Evolutionary conservation across 2,329 filamentous ascomycete species (phyloP).

Genomic region (Plenodomus biglobosus): DNA sequence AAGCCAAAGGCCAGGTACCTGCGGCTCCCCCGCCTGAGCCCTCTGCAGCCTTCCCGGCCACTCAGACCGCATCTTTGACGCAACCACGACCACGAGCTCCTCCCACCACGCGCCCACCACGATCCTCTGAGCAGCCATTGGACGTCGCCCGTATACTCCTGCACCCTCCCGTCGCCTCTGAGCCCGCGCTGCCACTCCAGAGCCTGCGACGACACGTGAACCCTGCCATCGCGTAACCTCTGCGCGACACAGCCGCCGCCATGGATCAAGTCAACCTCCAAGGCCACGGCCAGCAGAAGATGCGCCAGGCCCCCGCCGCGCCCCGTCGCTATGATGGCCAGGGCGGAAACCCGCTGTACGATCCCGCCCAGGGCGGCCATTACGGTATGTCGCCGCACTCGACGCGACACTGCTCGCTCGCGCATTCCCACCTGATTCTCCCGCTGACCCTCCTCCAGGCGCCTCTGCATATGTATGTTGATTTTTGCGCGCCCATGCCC

Average conservation of each 20-base stretch:
- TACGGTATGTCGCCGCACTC: constrained; percentile 47
- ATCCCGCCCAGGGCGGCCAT: constrained; percentile 51
- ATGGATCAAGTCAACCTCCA: constrained; percentile 45
- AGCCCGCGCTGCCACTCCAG: constrained; percentile 4
- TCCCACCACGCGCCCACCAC: constrained; percentile 33
- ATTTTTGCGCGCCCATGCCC: constrained; percentile 15
- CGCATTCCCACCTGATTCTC: constrained; percentile 4
- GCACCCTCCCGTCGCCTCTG: constrained; percentile 20
- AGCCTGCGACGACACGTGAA: constrained; percentile 23
- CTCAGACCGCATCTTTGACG: constrained; percentile 37
- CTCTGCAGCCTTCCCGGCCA: constrained; percentile 29
- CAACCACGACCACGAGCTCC: constrained; percentile 37
- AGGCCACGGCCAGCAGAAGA: constrained; percentile 42
- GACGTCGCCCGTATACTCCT: constrained; percentile 18
- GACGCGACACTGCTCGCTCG: constrained; percentile 6
- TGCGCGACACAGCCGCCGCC: constrained; percentile 30
- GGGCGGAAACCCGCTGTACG: constrained; percentile 53
- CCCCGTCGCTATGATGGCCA: constrained; percentile 53
- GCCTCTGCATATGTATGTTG: constrained; percentile 67
- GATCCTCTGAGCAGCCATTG: constrained; percentile 29
- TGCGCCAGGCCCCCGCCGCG: constrained; percentile 40
- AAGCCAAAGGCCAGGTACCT: constrained; percentile 7
- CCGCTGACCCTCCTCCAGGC: constrained; percentile 50
- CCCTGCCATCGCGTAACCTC: constrained; percentile 38
- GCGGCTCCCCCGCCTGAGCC: constrained; percentile 24